Conservation (phyloP, 208 protist genomes). For the Trypanosoma melophagium region DNA sequence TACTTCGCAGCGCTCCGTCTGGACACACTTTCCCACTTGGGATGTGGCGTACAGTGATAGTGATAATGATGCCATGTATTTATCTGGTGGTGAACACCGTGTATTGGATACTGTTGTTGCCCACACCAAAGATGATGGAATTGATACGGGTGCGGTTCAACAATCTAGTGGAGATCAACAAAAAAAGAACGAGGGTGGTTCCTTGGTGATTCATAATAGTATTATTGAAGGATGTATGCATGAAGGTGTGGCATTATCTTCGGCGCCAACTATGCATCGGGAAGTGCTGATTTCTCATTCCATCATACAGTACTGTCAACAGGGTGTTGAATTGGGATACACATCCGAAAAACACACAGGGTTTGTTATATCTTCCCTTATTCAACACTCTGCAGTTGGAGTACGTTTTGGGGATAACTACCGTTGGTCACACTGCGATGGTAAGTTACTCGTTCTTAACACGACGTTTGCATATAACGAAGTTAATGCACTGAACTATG, state of each 20-base stretch:
- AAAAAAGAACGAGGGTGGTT: constrained; percentile 14
- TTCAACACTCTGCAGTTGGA: constrained; percentile 23
- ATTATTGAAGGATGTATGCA: constrained; percentile 39
- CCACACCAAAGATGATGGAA: constrained; percentile 35
- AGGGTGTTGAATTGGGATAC: constrained; percentile 39
- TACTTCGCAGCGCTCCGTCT: constrained; percentile 20
- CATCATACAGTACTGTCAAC: constrained; percentile 27
- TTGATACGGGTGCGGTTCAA: constrained; percentile 29
- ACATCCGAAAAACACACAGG: constrained; percentile 8
- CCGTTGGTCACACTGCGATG: constrained; percentile 16
- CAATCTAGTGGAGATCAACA: neutral
- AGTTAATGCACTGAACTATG: constrained; percentile 36
- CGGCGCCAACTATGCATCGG: constrained; percentile 12
- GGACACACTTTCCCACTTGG: constrained; percentile 30
- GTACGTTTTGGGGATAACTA: constrained; percentile 42
- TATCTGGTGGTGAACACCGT: constrained; percentile 31
- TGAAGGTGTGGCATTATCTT: constrained; percentile 32
- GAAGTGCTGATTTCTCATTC: constrained; percentile 19
- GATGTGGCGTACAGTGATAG: constrained; percentile 16
- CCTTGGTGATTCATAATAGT: constrained; percentile 24
- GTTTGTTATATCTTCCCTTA: constrained; percentile 9
- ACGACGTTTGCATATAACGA: constrained; percentile 16
- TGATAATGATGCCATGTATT: constrained; percentile 41
- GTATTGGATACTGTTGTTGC: constrained; percentile 33
- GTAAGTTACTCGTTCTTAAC: constrained; percentile 11